A percentile compares a stretch with the other conserved stretches of the same genome.
These are phyloP conservation scores for Phytophthora parvispora DNA, from an alignment of 352 stramenopile genomes.

Conservation along the genomic window DNA sequence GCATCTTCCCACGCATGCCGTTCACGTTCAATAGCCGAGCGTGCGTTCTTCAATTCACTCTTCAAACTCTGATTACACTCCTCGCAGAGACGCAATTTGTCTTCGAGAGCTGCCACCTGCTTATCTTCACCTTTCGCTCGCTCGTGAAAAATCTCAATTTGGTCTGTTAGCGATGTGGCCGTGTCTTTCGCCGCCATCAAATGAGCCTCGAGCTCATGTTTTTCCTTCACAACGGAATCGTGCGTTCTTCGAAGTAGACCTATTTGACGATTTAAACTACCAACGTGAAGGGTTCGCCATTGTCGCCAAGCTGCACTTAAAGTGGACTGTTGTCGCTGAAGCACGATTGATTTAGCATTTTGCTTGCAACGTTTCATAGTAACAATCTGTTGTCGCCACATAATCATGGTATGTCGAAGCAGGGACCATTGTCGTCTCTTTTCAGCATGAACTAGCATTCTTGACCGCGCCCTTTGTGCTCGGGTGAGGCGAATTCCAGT, in stretches of 20 bases:
- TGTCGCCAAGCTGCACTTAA: conserved; percentile 46
- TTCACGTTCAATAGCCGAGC: conserved; percentile 31
- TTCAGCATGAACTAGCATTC: conserved; percentile 36
- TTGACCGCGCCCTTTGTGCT: conserved; percentile 32
- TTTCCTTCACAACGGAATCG: conserved; percentile 39
- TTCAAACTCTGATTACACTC: conserved; percentile 27
- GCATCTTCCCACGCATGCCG: conserved; percentile 38
- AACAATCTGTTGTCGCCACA: conserved; percentile 28
- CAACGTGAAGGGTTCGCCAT: conserved; percentile 45
- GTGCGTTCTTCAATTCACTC: conserved; percentile 30
- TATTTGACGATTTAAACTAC: conserved; percentile 22
- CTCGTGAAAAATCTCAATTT: conserved; percentile 40
- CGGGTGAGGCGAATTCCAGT: conserved; percentile 34
- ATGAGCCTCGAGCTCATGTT: conserved; percentile 56
- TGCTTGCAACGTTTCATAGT: conserved; percentile 33
- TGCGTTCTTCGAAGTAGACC: conserved; percentile 14
- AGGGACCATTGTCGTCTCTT: conserved; percentile 34
- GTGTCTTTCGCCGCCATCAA: conserved; percentile 50
- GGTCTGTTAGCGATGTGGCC: conserved; percentile 44
- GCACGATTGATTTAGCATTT: conserved; percentile 19
- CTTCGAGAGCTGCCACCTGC: conserved; percentile 46
- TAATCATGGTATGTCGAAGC: conserved; percentile 18
- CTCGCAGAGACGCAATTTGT: conserved; percentile 42
- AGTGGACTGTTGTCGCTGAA: conserved; percentile 21
- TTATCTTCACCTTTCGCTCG: conserved; percentile 34